These are phyloP conservation scores for Botrytis aclada DNA, from an alignment of 2,329 filamentous ascomycete species.

Conservation along the genomic window DNA sequence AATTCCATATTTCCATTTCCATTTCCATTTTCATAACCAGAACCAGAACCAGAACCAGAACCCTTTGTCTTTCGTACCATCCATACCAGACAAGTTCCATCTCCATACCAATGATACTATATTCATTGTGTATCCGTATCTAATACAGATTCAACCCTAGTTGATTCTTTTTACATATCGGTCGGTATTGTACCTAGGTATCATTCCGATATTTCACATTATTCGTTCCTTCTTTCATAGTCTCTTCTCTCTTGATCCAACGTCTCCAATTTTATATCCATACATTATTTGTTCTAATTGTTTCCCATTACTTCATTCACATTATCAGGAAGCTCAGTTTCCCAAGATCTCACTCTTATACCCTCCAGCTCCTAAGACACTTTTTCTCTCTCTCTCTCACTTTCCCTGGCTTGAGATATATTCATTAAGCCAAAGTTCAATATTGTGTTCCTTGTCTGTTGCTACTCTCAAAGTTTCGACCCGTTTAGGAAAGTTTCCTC, in stretches of 20 bases:
- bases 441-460: constrained; percentile 1
- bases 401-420: neutral
- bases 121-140: constrained; percentile 12
- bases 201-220: constrained; percentile 14
- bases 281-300: constrained; percentile 6
- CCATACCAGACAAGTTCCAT: constrained; percentile 1
- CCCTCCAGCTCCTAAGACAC: neutral
- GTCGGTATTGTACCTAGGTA: constrained; percentile 7
- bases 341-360: neutral
- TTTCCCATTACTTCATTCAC: neutral
- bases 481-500: constrained; percentile 11
- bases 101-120: constrained; percentile 11
- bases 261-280: constrained; percentile 15
- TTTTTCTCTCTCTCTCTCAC: neutral
- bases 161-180: constrained; percentile 13
- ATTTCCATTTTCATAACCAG: no score
- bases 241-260: neutral
- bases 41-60: no score
- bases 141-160: constrained; percentile 12
- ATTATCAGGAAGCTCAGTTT: constrained; percentile 2
- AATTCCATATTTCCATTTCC: constrained; percentile 4
- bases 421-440: neutral
- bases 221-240: constrained; percentile 13
- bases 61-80: constrained; percentile 11
- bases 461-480: constrained; percentile 4